phyloP scores from a whole-genome alignment of 371 early-diverging fungal species.

The Nematocida ironsii region DNA sequence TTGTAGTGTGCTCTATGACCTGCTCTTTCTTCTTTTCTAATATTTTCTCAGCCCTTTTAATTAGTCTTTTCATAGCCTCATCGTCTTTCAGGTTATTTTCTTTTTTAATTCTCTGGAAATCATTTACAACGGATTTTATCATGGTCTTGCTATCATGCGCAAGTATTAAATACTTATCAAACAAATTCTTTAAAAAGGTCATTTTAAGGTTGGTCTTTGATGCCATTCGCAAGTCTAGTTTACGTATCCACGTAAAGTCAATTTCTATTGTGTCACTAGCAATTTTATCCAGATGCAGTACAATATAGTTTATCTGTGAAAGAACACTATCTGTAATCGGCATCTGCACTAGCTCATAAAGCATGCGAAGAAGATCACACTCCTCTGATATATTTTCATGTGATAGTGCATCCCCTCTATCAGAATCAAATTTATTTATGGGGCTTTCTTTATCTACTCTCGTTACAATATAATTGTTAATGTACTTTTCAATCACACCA shows the following conservation, averaged over 20 bases:
- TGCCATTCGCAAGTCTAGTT: conserved; percentile 1
- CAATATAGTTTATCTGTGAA: conserved; percentile 42
- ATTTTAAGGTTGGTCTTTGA: conserved; percentile 27
- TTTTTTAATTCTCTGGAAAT: neutral
- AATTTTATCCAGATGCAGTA: conserved; percentile 6
- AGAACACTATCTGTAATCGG: conserved; percentile 33
- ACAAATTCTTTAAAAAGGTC: conserved; percentile 29
- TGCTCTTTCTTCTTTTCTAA: neutral
- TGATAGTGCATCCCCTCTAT: too few species aligned
- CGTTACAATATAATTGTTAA: neutral
- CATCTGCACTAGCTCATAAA: conserved; percentile 15
- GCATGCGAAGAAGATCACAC: conserved; percentile 2
- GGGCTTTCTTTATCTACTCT: neutral
- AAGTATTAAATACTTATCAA: conserved; percentile 22
- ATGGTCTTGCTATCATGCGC: neutral
- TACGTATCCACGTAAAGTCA: conserved; percentile 22
- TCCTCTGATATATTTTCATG: conserved; percentile 1
- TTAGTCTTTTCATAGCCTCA: conserved; percentile 15
- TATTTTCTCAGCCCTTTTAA: conserved; percentile 8
- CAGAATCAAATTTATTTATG: too few species aligned
- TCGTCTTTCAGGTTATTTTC: conserved; percentile 21
- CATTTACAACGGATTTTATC: neutral
- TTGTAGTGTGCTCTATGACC: neutral
- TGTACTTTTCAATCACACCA: conserved; percentile 33
- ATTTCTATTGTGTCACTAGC: neutral